Conservation (phyloP, 2,329 filamentous ascomycete species). For the Alternaria sp. region DNA sequence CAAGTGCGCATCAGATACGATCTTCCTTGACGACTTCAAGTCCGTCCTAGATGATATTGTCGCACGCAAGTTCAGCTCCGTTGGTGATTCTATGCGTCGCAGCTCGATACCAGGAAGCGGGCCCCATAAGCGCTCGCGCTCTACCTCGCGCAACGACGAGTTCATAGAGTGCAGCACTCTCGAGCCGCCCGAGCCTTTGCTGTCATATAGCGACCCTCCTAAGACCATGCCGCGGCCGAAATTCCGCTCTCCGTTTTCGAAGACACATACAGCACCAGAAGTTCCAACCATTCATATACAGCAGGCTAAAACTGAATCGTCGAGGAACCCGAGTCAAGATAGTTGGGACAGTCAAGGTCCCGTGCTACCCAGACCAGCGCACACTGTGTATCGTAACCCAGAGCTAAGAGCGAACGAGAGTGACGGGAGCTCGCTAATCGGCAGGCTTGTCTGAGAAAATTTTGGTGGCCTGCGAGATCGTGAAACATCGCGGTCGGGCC, state of each 20-base stretch:
- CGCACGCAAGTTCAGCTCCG: conserved; percentile 35
- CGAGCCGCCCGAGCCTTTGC: conserved; percentile 1
- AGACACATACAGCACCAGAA: background rate
- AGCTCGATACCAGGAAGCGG: conserved; percentile 21
- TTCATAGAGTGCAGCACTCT: conserved; percentile 31
- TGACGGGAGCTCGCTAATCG: conserved; percentile 29
- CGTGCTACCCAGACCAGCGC: conserved; percentile 29
- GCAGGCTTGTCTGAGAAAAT: conserved; percentile 24
- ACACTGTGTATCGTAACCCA: conserved; percentile 24
- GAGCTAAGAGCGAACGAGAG: conserved; percentile 18
- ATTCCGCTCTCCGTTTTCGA: conserved; percentile 28
- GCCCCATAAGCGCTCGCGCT: conserved; percentile 24
- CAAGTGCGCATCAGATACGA: conserved; percentile 49
- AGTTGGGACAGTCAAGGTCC: conserved; percentile 30
- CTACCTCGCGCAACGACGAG: conserved; percentile 26
- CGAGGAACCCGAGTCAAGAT: conserved; percentile 30
- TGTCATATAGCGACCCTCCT: conserved; percentile 3
- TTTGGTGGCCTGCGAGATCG: conserved; percentile 15
- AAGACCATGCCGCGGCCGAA: conserved; percentile 14
- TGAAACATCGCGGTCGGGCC: background rate
- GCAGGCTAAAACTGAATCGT: conserved; percentile 31
- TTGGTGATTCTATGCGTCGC: conserved; percentile 23
- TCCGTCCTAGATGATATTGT: conserved; percentile 47
- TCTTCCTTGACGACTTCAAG: conserved; percentile 51
- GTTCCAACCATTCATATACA: conserved; percentile 39